Conservation (phyloP, 768 basidiomycete species). For the Suillus fuscotomentosus region DNA sequence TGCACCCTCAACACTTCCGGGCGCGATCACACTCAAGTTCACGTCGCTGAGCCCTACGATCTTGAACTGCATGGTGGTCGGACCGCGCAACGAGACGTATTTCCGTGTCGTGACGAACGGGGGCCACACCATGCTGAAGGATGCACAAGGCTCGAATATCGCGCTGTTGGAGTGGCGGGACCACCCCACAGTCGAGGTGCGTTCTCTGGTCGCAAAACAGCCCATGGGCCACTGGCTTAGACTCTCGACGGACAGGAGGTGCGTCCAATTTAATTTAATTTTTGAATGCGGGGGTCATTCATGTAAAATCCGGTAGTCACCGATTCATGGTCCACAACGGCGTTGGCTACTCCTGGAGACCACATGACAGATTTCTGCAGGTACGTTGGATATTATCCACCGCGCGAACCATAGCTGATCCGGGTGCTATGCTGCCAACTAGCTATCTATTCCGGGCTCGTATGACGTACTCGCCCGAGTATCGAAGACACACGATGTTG, state of each 20-base stretch:
- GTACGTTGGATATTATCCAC: conserved; percentile 34
- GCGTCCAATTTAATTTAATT: conserved; percentile 17
- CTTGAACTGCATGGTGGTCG: conserved; percentile 54
- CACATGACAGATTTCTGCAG: conserved; percentile 50
- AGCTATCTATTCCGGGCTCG: conserved; percentile 49
- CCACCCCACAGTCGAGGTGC: conserved; percentile 52
- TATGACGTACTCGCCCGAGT: conserved; percentile 48
- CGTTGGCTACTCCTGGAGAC: conserved; percentile 53
- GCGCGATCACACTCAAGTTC: conserved; percentile 47
- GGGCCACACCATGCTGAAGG: conserved; percentile 54
- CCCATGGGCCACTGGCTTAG: conserved; percentile 51
- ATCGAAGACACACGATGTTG: conserved; percentile 40
- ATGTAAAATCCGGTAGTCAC: conserved; percentile 23
- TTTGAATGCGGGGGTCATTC: too few relatives aligned
- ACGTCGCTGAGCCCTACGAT: conserved; percentile 49
- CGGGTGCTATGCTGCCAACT: conserved; percentile 2
- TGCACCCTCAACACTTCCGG: conserved; percentile 29
- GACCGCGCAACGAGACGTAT: conserved; percentile 44
- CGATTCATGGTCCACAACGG: conserved; percentile 54
- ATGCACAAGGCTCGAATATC: conserved; percentile 43
- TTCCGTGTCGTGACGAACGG: conserved; percentile 52
- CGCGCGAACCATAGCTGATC: not conserved
- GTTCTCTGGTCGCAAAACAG: conserved; percentile 48
- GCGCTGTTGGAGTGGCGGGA: conserved; percentile 58
- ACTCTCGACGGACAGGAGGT: conserved; percentile 48